These are phyloP conservation scores for Aspergillus biplanus DNA, from an alignment of 495 filamentous ascomycete species.

Conservation along the genomic window DNA sequence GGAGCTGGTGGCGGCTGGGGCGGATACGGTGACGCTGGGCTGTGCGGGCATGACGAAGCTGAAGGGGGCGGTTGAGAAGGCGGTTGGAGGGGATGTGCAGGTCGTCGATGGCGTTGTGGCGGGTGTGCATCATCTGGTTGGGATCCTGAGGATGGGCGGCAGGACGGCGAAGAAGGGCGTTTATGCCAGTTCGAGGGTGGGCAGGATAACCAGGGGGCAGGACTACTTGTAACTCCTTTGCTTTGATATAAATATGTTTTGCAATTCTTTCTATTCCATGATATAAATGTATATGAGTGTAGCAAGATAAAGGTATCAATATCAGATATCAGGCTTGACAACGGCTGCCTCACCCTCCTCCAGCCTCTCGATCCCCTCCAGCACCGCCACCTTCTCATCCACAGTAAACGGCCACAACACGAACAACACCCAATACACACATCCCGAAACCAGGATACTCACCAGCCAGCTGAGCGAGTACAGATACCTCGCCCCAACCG, in stretches of 20 bases:
- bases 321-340: not conserved
- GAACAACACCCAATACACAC: conserved; percentile 19
- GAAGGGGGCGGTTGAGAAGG: conserved; percentile 44
- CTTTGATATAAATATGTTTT: not conserved
- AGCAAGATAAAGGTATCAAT: too few relatives aligned
- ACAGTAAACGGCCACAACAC: conserved; percentile 18
- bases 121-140: conserved; percentile 33
- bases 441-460: conserved; percentile 11
- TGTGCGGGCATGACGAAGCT: conserved; percentile 56
- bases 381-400: conserved; percentile 16
- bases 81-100: conserved; percentile 36
- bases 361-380: conserved; percentile 14
- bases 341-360: not conserved
- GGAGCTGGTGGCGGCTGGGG: conserved; percentile 43
- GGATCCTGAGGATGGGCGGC: conserved; percentile 35
- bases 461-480: conserved; percentile 26
- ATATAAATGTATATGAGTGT: too few relatives aligned
- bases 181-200: conserved; percentile 33
- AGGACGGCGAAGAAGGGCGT: conserved; percentile 41
- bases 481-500: conserved; percentile 19
- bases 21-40: conserved; percentile 49
- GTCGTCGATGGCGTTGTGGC: conserved; percentile 41
- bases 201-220: conserved; percentile 36
- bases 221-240: conserved; percentile 21
- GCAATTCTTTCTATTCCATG: not conserved